Evolutionary conservation across 2,329 filamentous ascomycete genomes (phyloP), one percentile per base, ranked within the genome.

Genomic region (Phaeomoniella chlamydospora): DNA sequence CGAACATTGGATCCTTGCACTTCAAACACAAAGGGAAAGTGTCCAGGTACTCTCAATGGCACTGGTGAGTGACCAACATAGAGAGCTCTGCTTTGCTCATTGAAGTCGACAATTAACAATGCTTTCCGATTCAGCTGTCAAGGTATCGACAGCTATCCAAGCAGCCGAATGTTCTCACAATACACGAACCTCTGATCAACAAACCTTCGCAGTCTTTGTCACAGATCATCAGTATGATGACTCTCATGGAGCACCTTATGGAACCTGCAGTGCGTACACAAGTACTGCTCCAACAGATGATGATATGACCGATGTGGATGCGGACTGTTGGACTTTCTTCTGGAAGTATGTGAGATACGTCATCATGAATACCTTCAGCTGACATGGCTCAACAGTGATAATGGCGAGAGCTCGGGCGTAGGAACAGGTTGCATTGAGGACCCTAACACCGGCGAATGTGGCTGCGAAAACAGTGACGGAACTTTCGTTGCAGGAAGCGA

Each of bases 221-320:
- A 57, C 53, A 4, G 60, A 68, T 47, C 62, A 65, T 47, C 46
- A 62, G 37, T 65, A 65, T 45, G 59, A 67, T 42, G 42, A 39
- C 15, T 45, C 45, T 40, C 37, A 65, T 39, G 65, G 65, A 15
- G 57, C 54, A 2, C 64, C 64, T 2, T 68, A 68, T 44, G 65
- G 64, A 1, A 67, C 61, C 3, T 68, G 60, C 47, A 49, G 41
- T 16, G 58, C 59, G 1, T 64, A 62, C 43, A 61, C 56, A 1
- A 63, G 58, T 44, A 43, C 49, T 5, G 43, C 53, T 4, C 57
- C 59, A 0, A 51, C 50, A 0, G 45, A 37, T 6, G 41, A 44
- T 2, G 46, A 52, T 4, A 41, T 62, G 43, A 48, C 45, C 22
- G 45, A 50, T n/a, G 38, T 39, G 30, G 44, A 53, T 13, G 45